Conservation (phyloP, 331 rosid genomes). For the Saraca asoca region DNA sequence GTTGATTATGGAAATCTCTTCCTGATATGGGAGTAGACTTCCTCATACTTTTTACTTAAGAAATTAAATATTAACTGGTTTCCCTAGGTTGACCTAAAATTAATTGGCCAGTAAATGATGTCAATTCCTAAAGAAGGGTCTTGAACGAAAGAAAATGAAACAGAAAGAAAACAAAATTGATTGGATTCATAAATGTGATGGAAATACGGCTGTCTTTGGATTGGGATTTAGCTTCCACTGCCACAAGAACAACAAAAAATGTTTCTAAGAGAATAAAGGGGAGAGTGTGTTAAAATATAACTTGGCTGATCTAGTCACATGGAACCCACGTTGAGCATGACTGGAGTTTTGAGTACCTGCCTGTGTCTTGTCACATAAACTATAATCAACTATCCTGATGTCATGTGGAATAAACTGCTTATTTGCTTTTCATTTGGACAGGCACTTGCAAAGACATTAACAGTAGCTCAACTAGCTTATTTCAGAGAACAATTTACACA, state of each 20-base stretch:
- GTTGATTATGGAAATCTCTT: slow-evolving; percentile 19
- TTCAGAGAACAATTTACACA: slow-evolving; percentile 67
- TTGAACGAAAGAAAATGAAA: neutral
- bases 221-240: neutral
- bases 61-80: neutral
- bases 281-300: slow-evolving; percentile 13
- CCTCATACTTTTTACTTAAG: slow-evolving; percentile 1
- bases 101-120: neutral
- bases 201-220: neutral
- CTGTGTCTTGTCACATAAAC: slow-evolving; percentile 12
- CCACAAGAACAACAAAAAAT: neutral
- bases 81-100: neutral
- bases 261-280: neutral
- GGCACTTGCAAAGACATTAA: slow-evolving; percentile 85
- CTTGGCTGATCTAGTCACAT: slow-evolving; percentile 8
- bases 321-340: neutral
- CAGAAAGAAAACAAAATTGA: neutral
- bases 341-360: slow-evolving; percentile 1
- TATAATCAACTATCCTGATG: neutral
- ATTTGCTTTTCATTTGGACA: slow-evolving; percentile 42
- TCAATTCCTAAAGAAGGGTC: neutral
- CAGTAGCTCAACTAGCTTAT: slow-evolving; percentile 65
- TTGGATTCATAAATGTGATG: slow-evolving; percentile 3
- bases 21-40: neutral
- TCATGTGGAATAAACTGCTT: slow-evolving; percentile 7